Percentiles rank a stretch among this genome's conserved stretches.
Evolutionary conservation across 257 asterid genomes (phyloP).

Genomic region (Solanum etuberosum): DNA sequence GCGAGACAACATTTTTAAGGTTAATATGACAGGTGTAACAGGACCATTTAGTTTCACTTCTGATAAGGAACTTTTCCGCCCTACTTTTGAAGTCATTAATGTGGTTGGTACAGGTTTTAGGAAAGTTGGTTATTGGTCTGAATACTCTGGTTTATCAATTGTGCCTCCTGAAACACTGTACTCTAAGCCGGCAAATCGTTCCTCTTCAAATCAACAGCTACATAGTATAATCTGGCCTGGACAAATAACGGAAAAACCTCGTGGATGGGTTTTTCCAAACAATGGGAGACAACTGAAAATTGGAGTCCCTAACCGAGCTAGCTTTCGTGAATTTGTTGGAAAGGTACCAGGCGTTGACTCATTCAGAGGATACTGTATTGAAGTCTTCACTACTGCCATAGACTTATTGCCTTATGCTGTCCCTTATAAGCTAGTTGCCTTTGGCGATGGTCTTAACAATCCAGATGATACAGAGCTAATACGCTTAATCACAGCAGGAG

Average conservation of each 20-base stretch:
- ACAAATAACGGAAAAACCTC: slow-evolving; percentile 26
- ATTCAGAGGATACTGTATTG: slow-evolving; percentile 47
- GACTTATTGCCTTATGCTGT: slow-evolving; percentile 48
- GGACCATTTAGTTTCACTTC: slow-evolving; percentile 28
- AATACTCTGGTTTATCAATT: slow-evolving; percentile 44
- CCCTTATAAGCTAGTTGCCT: slow-evolving; percentile 29
- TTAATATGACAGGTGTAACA: slow-evolving; percentile 48
- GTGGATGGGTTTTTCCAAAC: slow-evolving; percentile 60
- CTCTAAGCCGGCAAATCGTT: slow-evolving; percentile 14
- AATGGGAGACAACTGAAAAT: slow-evolving; percentile 36
- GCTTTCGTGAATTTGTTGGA: slow-evolving; percentile 33
- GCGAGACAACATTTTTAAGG: slow-evolving; percentile 21
- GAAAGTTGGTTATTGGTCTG: slow-evolving; percentile 47
- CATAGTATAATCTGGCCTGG: slow-evolving; percentile 51
- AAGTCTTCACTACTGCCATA: slow-evolving; percentile 45
- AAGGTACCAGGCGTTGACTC: slow-evolving; percentile 14
- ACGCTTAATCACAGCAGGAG: slow-evolving; percentile 32
- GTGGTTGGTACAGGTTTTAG: slow-evolving; percentile 34
- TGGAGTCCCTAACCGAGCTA: slow-evolving; percentile 48
- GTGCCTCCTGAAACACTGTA: slow-evolving; percentile 34
- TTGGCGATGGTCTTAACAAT: slow-evolving; percentile 39
- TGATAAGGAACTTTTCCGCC: slow-evolving; percentile 30
- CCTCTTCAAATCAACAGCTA: slow-evolving; percentile 27
- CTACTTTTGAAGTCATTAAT: slow-evolving; percentile 49
- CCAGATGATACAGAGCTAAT: slow-evolving; percentile 40